Percentiles rank a stretch among this genome's conserved stretches.
phyloP scores from a whole-genome alignment of 2,329 filamentous ascomycete species.

The Acephala macrosclerotiorum region DNA sequence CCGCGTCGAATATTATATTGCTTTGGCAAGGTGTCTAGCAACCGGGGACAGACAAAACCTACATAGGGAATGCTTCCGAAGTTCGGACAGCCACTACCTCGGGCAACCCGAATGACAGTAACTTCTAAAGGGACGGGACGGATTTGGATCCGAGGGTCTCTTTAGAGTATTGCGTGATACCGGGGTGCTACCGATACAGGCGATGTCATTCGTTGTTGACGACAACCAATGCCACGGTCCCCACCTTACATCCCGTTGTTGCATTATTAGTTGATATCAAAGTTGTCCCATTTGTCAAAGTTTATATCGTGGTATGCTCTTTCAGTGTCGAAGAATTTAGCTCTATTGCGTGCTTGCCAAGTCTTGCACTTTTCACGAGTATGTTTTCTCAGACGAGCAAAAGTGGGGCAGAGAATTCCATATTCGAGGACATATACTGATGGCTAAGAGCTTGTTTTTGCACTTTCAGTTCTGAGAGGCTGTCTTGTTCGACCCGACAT shows the following conservation, averaged over 20 bases:
- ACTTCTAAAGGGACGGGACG: no score
- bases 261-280: constrained; percentile 5
- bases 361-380: background rate
- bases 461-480: background rate
- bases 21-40: background rate
- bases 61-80: no score
- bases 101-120: no score
- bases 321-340: background rate
- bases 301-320: background rate
- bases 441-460: background rate
- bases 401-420: background rate
- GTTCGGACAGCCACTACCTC: no score
- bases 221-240: background rate
- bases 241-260: background rate
- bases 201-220: background rate
- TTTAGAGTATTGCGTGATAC: background rate
- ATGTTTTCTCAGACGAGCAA: background rate
- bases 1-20: background rate
- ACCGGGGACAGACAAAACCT: background rate
- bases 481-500: background rate
- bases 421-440: background rate
- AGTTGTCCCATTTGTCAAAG: background rate
- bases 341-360: constrained; percentile 1
- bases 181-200: background rate
- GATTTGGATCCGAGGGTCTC: background rate